Conservation (phyloP, 192 early-diverging fungal species). For the Rhizoclosmatium globosum region DNA sequence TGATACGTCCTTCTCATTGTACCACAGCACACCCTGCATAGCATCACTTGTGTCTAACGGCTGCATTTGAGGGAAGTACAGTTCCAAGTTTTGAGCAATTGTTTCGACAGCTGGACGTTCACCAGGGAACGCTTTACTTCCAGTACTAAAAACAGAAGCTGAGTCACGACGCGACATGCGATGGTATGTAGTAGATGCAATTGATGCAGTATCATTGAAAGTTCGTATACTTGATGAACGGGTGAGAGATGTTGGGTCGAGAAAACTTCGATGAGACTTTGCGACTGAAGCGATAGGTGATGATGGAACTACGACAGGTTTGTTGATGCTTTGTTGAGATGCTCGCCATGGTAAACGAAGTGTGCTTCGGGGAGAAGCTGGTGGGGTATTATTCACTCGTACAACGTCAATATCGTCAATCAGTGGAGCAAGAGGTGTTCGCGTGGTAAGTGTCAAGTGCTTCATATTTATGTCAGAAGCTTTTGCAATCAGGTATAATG, state of each 20-base stretch:
- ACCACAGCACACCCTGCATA: constrained; percentile 31
- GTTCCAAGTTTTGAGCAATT: constrained; percentile 87
- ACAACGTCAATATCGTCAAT: no score
- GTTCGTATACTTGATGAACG: neutral
- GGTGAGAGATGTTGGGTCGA: neutral
- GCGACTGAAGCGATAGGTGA: no score
- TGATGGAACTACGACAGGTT: no score
- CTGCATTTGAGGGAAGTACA: constrained; percentile 74
- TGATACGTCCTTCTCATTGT: constrained; percentile 19
- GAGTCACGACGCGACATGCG: neutral
- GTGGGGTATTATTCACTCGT: no score
- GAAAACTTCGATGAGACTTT: no score
- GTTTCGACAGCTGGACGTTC: constrained; percentile 93
- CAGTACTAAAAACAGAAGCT: constrained; percentile 34
- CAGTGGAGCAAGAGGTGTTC: neutral
- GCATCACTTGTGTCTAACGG: constrained; percentile 29
- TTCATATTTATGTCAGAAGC: neutral
- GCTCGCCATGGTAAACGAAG: no score
- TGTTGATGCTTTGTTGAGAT: no score
- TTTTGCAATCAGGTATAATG: neutral
- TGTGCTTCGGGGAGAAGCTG: no score
- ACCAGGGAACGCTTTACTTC: constrained; percentile 77
- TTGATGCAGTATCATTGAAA: neutral
- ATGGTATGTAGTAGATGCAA: neutral
- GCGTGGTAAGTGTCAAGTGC: neutral